Conservation (phyloP, 768 basidiomycete genomes). For the Amanita inopinata region DNA sequence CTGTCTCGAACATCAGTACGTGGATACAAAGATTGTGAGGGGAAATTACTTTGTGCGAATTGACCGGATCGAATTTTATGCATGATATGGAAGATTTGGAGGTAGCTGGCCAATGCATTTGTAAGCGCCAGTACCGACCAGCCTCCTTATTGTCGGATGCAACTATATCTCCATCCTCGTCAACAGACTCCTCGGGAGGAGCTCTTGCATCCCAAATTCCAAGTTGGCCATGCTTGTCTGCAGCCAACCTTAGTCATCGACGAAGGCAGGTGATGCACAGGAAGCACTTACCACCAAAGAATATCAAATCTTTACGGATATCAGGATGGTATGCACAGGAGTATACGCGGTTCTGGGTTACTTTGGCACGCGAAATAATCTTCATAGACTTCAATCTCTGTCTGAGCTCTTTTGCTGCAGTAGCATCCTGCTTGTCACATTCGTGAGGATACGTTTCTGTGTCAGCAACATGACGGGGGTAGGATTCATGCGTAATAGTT, state of each 20-base stretch:
- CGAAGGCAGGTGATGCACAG: not conserved
- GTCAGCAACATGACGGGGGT: slow-evolving; percentile 30
- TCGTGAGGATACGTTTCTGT: slow-evolving; percentile 46
- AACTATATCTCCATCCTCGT: slow-evolving; percentile 49
- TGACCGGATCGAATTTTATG: slow-evolving; percentile 67
- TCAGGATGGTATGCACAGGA: slow-evolving; percentile 78
- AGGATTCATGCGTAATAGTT: slow-evolving; percentile 23
- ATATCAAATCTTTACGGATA: slow-evolving; percentile 70
- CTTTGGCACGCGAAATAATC: slow-evolving; percentile 72
- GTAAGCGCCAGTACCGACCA: slow-evolving; percentile 76
- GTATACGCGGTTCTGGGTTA: slow-evolving; percentile 66
- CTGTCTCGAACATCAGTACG: slow-evolving; percentile 24
- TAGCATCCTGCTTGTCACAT: slow-evolving; percentile 34
- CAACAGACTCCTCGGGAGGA: slow-evolving; percentile 48
- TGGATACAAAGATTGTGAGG: not conserved
- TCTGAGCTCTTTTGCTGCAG: slow-evolving; percentile 43
- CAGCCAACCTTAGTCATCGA: slow-evolving; percentile 4
- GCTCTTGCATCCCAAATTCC: slow-evolving; percentile 86
- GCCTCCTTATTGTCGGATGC: slow-evolving; percentile 36
- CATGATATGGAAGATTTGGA: slow-evolving; percentile 72
- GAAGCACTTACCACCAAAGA: slow-evolving; percentile 59
- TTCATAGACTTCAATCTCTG: slow-evolving; percentile 45
- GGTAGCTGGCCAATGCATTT: slow-evolving; percentile 77
- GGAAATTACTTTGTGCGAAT: slow-evolving; percentile 57
- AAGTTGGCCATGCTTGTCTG: slow-evolving; percentile 76